These are phyloP conservation scores for Phialemonium atrogriseum DNA, from an alignment of 2,329 filamentous ascomycete genomes.

Conservation along the genomic window DNA sequence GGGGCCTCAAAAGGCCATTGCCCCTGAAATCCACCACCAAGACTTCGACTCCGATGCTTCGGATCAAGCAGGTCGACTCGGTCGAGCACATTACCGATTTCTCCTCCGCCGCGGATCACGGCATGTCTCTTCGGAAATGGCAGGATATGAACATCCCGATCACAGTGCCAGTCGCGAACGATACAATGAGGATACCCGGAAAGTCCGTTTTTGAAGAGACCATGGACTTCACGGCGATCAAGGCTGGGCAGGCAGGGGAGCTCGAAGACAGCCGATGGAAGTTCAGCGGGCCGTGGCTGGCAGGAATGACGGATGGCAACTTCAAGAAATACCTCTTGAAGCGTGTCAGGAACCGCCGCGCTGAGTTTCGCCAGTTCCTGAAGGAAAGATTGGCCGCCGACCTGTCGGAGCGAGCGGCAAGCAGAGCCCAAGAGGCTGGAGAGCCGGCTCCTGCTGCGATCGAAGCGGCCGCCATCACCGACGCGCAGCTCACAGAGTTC, in stretches of 20 bases:
- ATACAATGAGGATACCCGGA: conserved; percentile 15
- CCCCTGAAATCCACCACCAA: conserved; percentile 67
- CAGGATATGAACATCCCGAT: conserved; percentile 72
- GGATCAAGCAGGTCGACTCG: conserved; percentile 72
- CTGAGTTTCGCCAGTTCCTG: conserved; percentile 47
- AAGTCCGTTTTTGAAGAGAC: conserved; percentile 54
- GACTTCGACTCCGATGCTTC: conserved; percentile 65
- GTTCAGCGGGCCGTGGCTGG: conserved; percentile 59
- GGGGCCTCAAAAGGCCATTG: conserved; percentile 83
- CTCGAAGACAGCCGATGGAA: conserved; percentile 51
- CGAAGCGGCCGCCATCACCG: conserved; percentile 32
- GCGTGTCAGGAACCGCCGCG: conserved; percentile 42
- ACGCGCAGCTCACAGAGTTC: conserved; percentile 42
- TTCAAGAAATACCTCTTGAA: conserved; percentile 49
- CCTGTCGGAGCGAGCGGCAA: conserved; percentile 28
- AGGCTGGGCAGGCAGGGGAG: conserved; percentile 21
- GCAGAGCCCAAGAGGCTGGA: conserved; percentile 30
- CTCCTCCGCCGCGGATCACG: conserved; percentile 72
- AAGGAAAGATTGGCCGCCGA: conserved; percentile 38
- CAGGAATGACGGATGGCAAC: conserved; percentile 51
- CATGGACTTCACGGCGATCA: conserved; percentile 42
- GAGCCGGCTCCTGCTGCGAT: conserved; percentile 20
- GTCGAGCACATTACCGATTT: conserved; percentile 87
- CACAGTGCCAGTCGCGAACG: conserved; percentile 34
- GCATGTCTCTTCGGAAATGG: conserved; percentile 74